A percentile compares a stretch with the other conserved stretches of the same genome.
phyloP scores from a whole-genome alignment of 2,329 filamentous ascomycete genomes.

The Ploettnerulaceae sp. region DNA sequence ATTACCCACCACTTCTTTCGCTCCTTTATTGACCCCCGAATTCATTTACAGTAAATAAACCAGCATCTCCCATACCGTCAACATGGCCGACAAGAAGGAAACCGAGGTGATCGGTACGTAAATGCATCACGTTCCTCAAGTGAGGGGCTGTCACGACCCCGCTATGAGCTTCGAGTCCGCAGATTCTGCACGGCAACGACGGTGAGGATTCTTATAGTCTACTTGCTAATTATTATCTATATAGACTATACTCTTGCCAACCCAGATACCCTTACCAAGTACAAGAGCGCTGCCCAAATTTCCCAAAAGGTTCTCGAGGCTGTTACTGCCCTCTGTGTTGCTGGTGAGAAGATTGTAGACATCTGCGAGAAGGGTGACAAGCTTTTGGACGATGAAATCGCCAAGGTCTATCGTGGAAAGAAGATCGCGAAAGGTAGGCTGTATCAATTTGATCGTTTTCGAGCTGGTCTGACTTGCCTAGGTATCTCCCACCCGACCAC shows the following conservation, averaged over 20 bases:
- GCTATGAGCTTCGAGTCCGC: conserved; percentile 22
- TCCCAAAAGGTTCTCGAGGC: conserved; percentile 92
- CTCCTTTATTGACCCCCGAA: background rate
- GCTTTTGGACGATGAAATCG: conserved; percentile 86
- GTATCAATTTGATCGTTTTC: conserved; percentile 28
- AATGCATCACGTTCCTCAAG: conserved; percentile 30
- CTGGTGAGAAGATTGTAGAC: conserved; percentile 87
- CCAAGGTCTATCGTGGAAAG: conserved; percentile 98
- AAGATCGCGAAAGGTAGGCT: conserved; percentile 80
- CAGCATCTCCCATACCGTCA: conserved; percentile 17
- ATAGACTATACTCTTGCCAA: conserved; percentile 85
- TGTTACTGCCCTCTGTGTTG: conserved; percentile 68
- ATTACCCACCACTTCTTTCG: conserved; percentile 2
- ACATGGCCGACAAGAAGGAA: conserved; percentile 41
- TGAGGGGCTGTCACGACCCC: conserved; percentile 30
- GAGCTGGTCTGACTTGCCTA: conserved; percentile 37
- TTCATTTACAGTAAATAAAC: background rate
- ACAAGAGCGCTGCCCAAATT: conserved; percentile 94
- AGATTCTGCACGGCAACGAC: conserved; percentile 4
- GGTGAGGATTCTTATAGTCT: conserved; percentile 3
- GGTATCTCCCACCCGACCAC: conserved; percentile 92
- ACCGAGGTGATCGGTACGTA: conserved; percentile 38
- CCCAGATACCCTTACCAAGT: conserved; percentile 95
- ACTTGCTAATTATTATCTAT: conserved; percentile 13
- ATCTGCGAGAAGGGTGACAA: conserved; percentile 95